Conservation (phyloP, 352 stramenopile genomes). For the Phytophthora boehmeriae region DNA sequence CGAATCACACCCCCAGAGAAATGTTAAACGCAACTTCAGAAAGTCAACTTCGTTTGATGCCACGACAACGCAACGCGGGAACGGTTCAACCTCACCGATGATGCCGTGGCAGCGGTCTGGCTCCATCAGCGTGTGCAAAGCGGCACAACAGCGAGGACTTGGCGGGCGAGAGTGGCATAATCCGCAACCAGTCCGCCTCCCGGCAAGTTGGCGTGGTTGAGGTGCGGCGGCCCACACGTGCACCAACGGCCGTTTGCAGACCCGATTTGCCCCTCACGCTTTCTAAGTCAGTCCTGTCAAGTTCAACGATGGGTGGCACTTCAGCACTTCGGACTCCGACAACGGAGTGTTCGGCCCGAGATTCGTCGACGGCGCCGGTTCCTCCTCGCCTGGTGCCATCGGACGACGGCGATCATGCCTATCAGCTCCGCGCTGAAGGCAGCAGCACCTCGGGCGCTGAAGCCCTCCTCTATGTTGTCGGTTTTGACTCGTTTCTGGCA, state of each 20-base stretch:
- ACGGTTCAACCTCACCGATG: neutral
- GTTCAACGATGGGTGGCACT: constrained; percentile 37
- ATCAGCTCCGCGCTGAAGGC: too few species aligned
- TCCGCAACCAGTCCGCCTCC: neutral
- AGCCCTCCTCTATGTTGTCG: too few species aligned
- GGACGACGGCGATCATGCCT: too few species aligned
- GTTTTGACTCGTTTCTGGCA: too few species aligned
- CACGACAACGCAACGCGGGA: neutral
- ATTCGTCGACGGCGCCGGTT: too few species aligned
- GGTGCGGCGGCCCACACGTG: neutral
- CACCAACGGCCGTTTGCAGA: constrained; percentile 27
- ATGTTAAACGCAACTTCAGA: constrained; percentile 1
- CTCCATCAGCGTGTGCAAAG: neutral
- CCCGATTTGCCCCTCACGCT: constrained; percentile 18
- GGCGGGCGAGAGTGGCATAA: neutral
- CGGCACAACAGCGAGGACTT: neutral
- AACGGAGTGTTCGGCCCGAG: too few species aligned
- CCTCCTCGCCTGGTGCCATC: too few species aligned
- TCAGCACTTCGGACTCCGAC: too few species aligned
- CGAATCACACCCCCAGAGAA: neutral
- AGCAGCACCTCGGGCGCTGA: too few species aligned
- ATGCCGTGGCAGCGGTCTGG: neutral
- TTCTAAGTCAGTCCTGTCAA: constrained; percentile 16
- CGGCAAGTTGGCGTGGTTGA: constrained; percentile 17
- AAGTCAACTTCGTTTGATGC: neutral